Evolutionary conservation across 176 grass and related monocot genomes (phyloP), one percentile per base, ranked within the genome.

Genomic region (Carex pumila): DNA sequence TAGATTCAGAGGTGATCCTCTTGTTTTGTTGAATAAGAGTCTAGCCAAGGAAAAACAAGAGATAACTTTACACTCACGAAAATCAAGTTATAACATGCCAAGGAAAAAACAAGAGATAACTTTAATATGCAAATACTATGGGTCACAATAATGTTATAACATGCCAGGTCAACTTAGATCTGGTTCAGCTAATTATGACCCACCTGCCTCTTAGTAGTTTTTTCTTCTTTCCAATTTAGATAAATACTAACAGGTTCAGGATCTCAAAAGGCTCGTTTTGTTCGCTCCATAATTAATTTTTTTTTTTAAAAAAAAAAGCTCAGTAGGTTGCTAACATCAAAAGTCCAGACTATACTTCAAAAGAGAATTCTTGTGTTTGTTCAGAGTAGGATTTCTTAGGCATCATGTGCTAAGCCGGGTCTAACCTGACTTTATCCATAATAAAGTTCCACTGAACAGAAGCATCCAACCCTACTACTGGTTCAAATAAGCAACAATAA

Each of bases 1-100:
- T 72, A 88, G 71, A 45, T 29, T 85, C 81, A 71, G 87, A 93
- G 21, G 87, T 37, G 58, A 81, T 88, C 78, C 88, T 82, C 86
- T 89, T 95, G 79, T 99, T 99, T 87, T 99, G 96, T 87, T 91
- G 90, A 83, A 99, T 93, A 81, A 99, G 82, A 89, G 84, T 82
- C 96, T 99, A 92, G 49, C 3, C 12, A 83, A 82, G 43, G 80
- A 74, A 68, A 87, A 59, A 81, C 76, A 85, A 31, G 3, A 80
- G 53, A 84, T 30, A 56, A 30, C 54, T 49, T 81, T 72, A 53
- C 37, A 39, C 37, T 39, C 37, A 5, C 4, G 37, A 39, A 39
- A 4, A 39, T 39, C 37, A 39, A 39, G 37, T 39, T 39, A 39
- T 39, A 39, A 39, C 37, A 5, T 39, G 49, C 3, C 12, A 83